Percentiles rank a stretch among this genome's conserved stretches.
phyloP scores from a whole-genome alignment of 192 early-diverging fungal genomes.

The Backusella westeae region DNA sequence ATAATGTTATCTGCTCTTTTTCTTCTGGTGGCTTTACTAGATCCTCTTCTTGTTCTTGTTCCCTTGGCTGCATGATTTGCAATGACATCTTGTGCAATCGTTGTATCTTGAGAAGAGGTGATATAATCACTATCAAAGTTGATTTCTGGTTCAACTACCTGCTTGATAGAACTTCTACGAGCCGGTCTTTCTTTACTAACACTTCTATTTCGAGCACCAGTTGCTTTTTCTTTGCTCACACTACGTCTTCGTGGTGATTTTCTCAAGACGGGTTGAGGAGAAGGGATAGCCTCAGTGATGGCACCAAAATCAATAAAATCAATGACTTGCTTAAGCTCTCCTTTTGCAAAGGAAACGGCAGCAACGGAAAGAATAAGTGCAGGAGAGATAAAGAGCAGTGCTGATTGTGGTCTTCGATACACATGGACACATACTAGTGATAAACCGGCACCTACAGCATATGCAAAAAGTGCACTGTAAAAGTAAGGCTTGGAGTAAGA shows the following conservation, averaged over 20 bases:
- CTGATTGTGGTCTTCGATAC: background rate
- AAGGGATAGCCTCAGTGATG: background rate
- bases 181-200: background rate
- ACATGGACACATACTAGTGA: background rate
- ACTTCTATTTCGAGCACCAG: background rate
- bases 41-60: background rate
- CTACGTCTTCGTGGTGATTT: background rate
- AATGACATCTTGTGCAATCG: constrained; percentile 3
- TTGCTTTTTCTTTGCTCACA: background rate
- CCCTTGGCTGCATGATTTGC: background rate
- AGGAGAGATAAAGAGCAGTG: background rate
- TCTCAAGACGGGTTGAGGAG: background rate
- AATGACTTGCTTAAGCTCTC: background rate
- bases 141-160: background rate
- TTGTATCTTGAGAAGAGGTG: background rate
- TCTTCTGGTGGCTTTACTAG: background rate
- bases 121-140: background rate
- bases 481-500: constrained; percentile 4
- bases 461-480: background rate
- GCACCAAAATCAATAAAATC: background rate
- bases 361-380: background rate
- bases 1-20: background rate
- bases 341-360: background rate
- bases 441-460: constrained; percentile 2
- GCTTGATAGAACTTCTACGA: background rate